phyloP scores from a whole-genome alignment of 176 grass and related monocot species.

The sorghum (Sorghum bicolor) region DNA sequence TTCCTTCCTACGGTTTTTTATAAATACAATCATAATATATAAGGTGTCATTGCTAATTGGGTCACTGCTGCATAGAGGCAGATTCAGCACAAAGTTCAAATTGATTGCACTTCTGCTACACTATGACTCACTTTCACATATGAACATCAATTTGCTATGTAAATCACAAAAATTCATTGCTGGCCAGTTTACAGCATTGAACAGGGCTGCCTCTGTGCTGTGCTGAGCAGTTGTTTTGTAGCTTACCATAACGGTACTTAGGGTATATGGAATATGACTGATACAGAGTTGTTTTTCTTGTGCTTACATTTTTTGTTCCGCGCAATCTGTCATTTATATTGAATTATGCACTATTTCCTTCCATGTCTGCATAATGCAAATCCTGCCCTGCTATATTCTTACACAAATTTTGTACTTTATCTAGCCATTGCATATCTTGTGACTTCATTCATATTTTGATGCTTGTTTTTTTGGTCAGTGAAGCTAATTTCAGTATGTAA shows the following conservation, averaged over 20 bases:
- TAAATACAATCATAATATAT: background rate
- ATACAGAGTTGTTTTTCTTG: background rate
- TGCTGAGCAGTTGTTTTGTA: background rate
- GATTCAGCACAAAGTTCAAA: background rate
- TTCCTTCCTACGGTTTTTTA: too few species aligned
- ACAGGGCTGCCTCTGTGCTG: too few species aligned
- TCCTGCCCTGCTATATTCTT: background rate
- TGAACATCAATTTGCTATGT: background rate
- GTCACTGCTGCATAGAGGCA: background rate
- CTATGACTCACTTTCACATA: background rate
- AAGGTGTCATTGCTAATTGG: background rate
- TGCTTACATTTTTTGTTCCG: background rate
- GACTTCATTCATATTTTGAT: background rate
- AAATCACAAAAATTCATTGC: background rate
- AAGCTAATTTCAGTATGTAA: background rate
- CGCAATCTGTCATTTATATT: background rate
- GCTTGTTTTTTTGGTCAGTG: background rate
- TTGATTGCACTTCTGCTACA: background rate
- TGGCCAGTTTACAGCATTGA: background rate
- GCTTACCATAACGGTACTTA: background rate
- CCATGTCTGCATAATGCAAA: background rate
- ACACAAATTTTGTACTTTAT: background rate
- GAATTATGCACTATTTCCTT: background rate
- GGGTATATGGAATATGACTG: background rate
- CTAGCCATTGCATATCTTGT: background rate